These are phyloP conservation scores for Vanilla planifolia DNA, from an alignment of 106 monocot genomes.

Conservation along the genomic window DNA sequence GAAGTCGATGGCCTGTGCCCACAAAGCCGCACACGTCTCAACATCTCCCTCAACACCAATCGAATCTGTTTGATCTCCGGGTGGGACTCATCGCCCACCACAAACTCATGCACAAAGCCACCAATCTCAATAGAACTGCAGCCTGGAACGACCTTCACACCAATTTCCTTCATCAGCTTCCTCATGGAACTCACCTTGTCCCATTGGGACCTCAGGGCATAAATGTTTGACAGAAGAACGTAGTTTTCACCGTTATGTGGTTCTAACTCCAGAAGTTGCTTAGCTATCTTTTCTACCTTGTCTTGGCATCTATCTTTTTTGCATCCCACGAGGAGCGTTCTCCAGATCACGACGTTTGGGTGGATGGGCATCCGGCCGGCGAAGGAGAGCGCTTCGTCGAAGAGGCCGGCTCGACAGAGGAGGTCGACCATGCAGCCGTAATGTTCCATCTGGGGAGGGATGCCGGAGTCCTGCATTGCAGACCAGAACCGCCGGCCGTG, in stretches of 20 bases:
- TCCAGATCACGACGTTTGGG: slow-evolving; percentile 81
- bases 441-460: slow-evolving; percentile 75
- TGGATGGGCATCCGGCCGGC: slow-evolving; percentile 56
- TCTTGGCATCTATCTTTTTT: slow-evolving; percentile 36
- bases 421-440: slow-evolving; percentile 99
- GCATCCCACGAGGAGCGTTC: slow-evolving; percentile 76
- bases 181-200: slow-evolving; percentile 74
- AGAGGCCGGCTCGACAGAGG: slow-evolving; percentile 48
- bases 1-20: slow-evolving; percentile 70
- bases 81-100: slow-evolving; percentile 66
- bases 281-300: slow-evolving; percentile 43
- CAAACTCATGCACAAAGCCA: slow-evolving; percentile 73
- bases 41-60: slow-evolving; percentile 43
- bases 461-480: slow-evolving; percentile 57
- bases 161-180: slow-evolving; percentile 75
- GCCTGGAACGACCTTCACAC: slow-evolving; percentile 52
- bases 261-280: slow-evolving; percentile 60
- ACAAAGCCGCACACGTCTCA: slow-evolving; percentile 31
- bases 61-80: slow-evolving; percentile 70
- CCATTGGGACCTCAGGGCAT: slow-evolving; percentile 73
- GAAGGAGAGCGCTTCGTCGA: slow-evolving; percentile 74
- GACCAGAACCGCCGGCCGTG: slow-evolving; percentile 65
- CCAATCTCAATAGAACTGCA: slow-evolving; percentile 77
- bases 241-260: slow-evolving; percentile 77
- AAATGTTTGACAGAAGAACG: slow-evolving; percentile 86